Evolutionary conservation across 495 filamentous ascomycete genomes (phyloP), one percentile per base, ranked within the genome.

Genomic region (Rhizodiscina lignyota): DNA sequence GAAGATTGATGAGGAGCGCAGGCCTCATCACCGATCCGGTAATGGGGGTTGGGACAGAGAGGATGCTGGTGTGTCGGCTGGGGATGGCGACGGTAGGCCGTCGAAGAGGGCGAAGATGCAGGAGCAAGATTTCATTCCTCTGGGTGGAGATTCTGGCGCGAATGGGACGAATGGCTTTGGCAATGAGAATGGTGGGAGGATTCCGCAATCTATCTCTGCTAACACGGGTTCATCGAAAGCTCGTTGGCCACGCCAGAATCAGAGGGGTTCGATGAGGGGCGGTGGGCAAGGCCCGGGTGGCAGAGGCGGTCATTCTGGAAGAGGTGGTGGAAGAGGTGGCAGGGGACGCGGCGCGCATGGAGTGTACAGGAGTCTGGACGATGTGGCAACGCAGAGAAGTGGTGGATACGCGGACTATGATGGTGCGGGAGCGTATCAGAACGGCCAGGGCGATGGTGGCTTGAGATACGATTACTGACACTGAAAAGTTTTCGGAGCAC

Each of bases 1-100:
- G 30, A 68, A 79, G 8, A 71, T 96, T 23, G 83, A 70, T 37
- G 77, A 87, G 56, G 21, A 11, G 18, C 10, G 10, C 30, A 11
- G 30, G 18, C 8, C 30, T 10, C 8, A 32, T 6, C 10, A 11
- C 8, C 30, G 10, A 32, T 6, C 24, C 24, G 8, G 13, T 27
- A 27, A 27, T 27, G 24, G 8, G 24, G 6, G 13, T 13, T 13
- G 24, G 13, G 24, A 27, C 8, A 6, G 13, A 13, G 8, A 27
- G 13, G 24, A 27, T 27, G 8, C 8, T 13, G 24, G 13, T 27
- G 8, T 6, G 24, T 6, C 8, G 6, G 8, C 24, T 6, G 13
- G 24, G 24, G 8, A 27, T 27, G 24, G 24, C 24, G 24, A 27
- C 24, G 13, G 24, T 6, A 13, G 24, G 24, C 24, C 8, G 24